phyloP scores from a whole-genome alignment of 805 yeast species.

The Metschnikowia reukaufii region DNA sequence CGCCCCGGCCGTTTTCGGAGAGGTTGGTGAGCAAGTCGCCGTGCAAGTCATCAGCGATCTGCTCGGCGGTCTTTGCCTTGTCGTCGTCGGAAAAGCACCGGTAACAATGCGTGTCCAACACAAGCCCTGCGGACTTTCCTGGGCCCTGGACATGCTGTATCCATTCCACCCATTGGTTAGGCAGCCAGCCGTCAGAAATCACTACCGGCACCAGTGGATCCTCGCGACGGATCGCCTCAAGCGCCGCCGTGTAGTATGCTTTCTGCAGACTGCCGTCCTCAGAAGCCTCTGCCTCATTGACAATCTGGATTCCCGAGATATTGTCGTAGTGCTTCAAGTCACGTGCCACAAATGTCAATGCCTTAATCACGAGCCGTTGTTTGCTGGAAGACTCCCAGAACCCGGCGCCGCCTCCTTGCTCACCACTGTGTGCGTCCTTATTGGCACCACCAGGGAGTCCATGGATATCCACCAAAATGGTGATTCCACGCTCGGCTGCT shows the following conservation, averaged over 20 bases:
- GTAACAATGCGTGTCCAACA: constrained; percentile 83
- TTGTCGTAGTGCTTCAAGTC: constrained; percentile 62
- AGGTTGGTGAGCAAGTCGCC: constrained; percentile 50
- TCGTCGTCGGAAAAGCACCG: constrained; percentile 82
- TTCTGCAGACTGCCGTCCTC: constrained; percentile 53
- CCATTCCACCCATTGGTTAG: constrained; percentile 74
- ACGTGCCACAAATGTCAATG: constrained; percentile 58
- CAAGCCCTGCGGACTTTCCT: constrained; percentile 51
- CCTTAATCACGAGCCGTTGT: constrained; percentile 47
- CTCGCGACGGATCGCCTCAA: constrained; percentile 53
- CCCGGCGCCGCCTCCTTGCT: constrained; percentile 51
- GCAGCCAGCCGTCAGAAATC: constrained; percentile 95
- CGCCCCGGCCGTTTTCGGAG: constrained; percentile 43
- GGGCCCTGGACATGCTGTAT: constrained; percentile 43
- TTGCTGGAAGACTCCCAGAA: constrained; percentile 56
- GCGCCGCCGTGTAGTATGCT: constrained; percentile 64
- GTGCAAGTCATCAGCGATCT: constrained; percentile 59
- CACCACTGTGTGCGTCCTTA: constrained; percentile 81
- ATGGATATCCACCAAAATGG: constrained; percentile 81
- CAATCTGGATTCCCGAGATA: constrained; percentile 78
- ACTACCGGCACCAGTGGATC: constrained; percentile 65
- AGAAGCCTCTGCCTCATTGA: constrained; percentile 77
- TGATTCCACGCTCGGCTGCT: constrained; percentile 64
- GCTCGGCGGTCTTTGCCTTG: constrained; percentile 59
- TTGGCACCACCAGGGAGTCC: constrained; percentile 94